phyloP scores from a whole-genome alignment of 176 grass and related monocot genomes.

The Triticum aestivum region IWGSC_CS_RefSeq_v2.1 NC_057809.1:85896317-85896816 shows the following conservation, averaged over 20 bases:
- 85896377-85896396: neutral
- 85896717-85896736: neutral
- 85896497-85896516: neutral
- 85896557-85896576: no score
- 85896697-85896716: neutral
- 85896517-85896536: neutral
- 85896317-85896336: neutral
- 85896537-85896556: neutral
- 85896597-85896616: neutral
- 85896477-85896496: neutral
- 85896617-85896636: neutral
- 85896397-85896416: neutral
- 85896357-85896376: neutral
- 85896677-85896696: neutral
- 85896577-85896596: neutral
- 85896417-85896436: neutral
- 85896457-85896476: neutral
- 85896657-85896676: neutral
- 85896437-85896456: neutral
- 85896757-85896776: neutral
- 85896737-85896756: slow-evolving; percentile 11
- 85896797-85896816: slow-evolving; percentile 3
- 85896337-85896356: neutral
- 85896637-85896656: neutral
- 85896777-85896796: slow-evolving; percentile 32